phyloP scores from a whole-genome alignment of 2,329 filamentous ascomycete species.

The Whalleya microplaca region DNA sequence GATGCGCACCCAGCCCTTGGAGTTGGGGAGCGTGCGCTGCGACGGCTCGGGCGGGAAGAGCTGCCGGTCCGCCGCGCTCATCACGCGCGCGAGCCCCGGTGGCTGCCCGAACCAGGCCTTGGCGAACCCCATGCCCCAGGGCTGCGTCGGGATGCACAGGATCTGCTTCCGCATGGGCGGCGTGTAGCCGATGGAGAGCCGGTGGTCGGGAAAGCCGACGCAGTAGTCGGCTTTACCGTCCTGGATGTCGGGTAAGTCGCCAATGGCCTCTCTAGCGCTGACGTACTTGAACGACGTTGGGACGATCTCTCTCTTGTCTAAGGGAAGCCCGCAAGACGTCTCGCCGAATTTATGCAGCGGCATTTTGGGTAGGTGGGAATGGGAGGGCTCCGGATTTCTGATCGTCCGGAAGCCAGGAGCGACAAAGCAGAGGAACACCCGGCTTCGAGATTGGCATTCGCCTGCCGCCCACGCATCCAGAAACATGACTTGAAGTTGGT shows the following conservation, averaged over 20 bases:
- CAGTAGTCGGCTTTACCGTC: slow-evolving; percentile 67
- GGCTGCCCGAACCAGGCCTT: slow-evolving; percentile 45
- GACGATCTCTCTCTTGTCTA: slow-evolving; percentile 54
- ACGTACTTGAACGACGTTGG: slow-evolving; percentile 65
- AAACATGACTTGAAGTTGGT: slow-evolving; percentile 70
- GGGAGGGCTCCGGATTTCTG: slow-evolving; percentile 59
- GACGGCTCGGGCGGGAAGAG: slow-evolving; percentile 41
- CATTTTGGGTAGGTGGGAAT: slow-evolving; percentile 56
- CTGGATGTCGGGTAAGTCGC: slow-evolving; percentile 64
- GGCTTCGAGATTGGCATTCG: slow-evolving; percentile 65
- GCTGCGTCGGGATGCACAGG: slow-evolving; percentile 61
- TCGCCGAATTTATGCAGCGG: slow-evolving; percentile 52
- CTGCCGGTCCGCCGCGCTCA: slow-evolving; percentile 44
- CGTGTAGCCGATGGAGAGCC: slow-evolving; percentile 49
- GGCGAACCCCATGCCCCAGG: slow-evolving; percentile 56
- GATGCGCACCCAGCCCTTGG: slow-evolving; percentile 57
- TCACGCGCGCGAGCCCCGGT: slow-evolving; percentile 25
- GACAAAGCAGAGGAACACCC: slow-evolving; percentile 73
- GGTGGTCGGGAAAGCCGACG: slow-evolving; percentile 70
- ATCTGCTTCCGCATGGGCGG: slow-evolving; percentile 50
- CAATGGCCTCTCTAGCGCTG: slow-evolving; percentile 55
- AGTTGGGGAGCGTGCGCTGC: slow-evolving; percentile 23
- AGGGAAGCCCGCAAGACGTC: slow-evolving; percentile 62
- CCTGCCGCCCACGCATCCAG: slow-evolving; percentile 73
- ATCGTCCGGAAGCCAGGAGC: slow-evolving; percentile 67